Evolutionary conservation across 306 rosid species (phyloP).

Genomic region (Ochetophila trinervis): DNA sequence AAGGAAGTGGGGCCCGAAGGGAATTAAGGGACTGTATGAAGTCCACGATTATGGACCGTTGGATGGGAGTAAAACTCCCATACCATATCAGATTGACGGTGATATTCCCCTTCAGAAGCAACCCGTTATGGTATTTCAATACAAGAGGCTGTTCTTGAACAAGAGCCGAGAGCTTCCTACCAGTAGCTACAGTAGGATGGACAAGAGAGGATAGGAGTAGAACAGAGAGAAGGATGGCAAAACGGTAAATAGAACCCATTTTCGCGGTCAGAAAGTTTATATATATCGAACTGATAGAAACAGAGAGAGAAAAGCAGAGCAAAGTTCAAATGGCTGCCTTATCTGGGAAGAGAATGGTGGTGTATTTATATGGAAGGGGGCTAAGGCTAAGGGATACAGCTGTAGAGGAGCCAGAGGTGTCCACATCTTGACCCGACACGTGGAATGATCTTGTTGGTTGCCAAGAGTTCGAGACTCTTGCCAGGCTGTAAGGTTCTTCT

Average conservation of each 20-base stretch:
- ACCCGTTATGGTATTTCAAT: constrained; percentile 78
- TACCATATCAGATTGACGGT: constrained; percentile 86
- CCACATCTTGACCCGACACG: constrained; percentile 16
- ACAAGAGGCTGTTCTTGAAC: constrained; percentile 70
- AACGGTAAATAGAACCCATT: constrained; percentile 36
- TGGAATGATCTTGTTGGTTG: neutral
- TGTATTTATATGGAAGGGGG: constrained; percentile 32
- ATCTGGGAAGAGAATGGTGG: neutral
- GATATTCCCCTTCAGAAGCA: constrained; percentile 72
- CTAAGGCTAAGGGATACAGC: constrained; percentile 35
- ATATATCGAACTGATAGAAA: neutral
- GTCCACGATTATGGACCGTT: constrained; percentile 73
- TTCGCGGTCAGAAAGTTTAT: neutral
- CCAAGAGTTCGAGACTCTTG: neutral
- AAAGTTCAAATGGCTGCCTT: neutral
- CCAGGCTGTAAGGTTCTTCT: constrained; percentile 40
- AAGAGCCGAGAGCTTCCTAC: constrained; percentile 38
- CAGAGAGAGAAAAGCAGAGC: neutral
- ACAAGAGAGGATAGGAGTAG: constrained; percentile 3
- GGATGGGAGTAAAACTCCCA: constrained; percentile 66
- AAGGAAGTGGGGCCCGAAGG: constrained; percentile 30
- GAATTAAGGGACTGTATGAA: constrained; percentile 56
- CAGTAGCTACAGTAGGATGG: constrained; percentile 13
- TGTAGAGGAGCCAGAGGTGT: constrained; percentile 28
- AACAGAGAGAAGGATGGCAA: constrained; percentile 27